Percentiles rank a stretch among this genome's conserved stretches.
Conservation (phyloP, 129 eudicot species). For the Chrysanthemum lavandulifolium region DNA sequence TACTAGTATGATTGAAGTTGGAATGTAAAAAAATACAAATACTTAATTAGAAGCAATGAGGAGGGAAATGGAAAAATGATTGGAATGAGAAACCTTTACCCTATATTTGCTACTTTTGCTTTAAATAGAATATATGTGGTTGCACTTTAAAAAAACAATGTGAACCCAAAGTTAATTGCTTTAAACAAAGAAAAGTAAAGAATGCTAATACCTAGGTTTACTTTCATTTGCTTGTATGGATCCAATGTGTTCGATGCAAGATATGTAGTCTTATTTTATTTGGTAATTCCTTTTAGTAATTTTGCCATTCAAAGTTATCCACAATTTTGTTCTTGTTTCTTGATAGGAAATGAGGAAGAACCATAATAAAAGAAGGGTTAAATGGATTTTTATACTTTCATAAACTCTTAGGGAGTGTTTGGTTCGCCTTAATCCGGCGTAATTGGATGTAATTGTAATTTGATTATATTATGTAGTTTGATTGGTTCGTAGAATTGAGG, state of each 20-base stretch:
- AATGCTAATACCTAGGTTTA: conserved; percentile 24
- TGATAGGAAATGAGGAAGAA: too few relatives aligned
- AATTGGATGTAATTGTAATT: too few relatives aligned
- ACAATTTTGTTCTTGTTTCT: too few relatives aligned
- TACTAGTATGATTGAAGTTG: too few relatives aligned
- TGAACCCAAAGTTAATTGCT: conserved; percentile 24
- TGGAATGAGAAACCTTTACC: conserved; percentile 26
- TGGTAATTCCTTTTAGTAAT: background rate
- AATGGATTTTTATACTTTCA: background rate
- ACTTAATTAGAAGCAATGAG: conserved; percentile 9
- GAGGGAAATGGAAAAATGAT: conserved; percentile 19
- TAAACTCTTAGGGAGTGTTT: too few relatives aligned
- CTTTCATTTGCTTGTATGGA: conserved; percentile 30
- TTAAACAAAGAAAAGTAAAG: conserved; percentile 19
- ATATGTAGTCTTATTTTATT: background rate
- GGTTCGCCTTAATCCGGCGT: too few relatives aligned
- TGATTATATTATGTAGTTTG: too few relatives aligned
- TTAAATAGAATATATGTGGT: conserved; percentile 28
- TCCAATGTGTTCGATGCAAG: conserved; percentile 28
- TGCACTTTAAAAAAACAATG: conserved; percentile 21
- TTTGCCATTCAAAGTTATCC: background rate
- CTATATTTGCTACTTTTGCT: conserved; percentile 30
- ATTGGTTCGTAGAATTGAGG: too few relatives aligned
- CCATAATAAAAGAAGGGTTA: background rate
- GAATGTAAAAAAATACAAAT: too few relatives aligned